Percentiles rank a stretch among this genome's conserved stretches.
Conservation (phyloP, 768 basidiomycete species). For the Tremella yokohamensis region DNA sequence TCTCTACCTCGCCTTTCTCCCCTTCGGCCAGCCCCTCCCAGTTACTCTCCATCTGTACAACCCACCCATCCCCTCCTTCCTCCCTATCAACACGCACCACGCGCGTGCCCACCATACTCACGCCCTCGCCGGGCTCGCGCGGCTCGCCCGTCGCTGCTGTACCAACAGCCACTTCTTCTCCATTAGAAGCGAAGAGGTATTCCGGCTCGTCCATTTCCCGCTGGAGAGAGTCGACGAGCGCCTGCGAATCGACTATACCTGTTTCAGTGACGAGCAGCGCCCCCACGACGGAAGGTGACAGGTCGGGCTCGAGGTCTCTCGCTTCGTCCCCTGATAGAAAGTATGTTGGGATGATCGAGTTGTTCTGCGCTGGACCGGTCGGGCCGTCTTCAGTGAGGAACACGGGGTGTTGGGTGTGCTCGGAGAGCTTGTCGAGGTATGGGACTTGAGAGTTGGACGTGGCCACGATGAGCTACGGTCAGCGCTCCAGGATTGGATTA, state of each 20-base stretch:
- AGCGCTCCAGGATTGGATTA: too few species aligned
- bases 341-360: slow-evolving; percentile 56
- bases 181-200: slow-evolving; percentile 14
- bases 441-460: slow-evolving; percentile 59
- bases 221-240: slow-evolving; percentile 77
- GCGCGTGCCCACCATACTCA: slow-evolving; percentile 69
- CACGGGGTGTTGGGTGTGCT: slow-evolving; percentile 59
- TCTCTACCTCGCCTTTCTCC: slow-evolving; percentile 55
- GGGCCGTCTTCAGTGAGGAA: slow-evolving; percentile 56
- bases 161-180: slow-evolving; percentile 54
- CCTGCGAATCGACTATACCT: slow-evolving; percentile 85
- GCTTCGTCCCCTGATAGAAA: slow-evolving; percentile 69
- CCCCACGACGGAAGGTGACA: slow-evolving; percentile 65
- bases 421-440: slow-evolving; percentile 69
- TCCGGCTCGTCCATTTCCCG: slow-evolving; percentile 72
- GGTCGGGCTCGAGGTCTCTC: slow-evolving; percentile 72
- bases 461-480: slow-evolving; percentile 57
- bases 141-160: neutral
- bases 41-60: slow-evolving; percentile 72
- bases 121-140: slow-evolving; percentile 29
- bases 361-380: slow-evolving; percentile 23
- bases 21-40: slow-evolving; percentile 47
- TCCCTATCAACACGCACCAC: slow-evolving; percentile 80
- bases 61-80: slow-evolving; percentile 64
- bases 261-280: slow-evolving; percentile 82